Base-by-base conservation (phyloP, 768 basidiomycete genomes). In the Trametes punicea region DNA sequence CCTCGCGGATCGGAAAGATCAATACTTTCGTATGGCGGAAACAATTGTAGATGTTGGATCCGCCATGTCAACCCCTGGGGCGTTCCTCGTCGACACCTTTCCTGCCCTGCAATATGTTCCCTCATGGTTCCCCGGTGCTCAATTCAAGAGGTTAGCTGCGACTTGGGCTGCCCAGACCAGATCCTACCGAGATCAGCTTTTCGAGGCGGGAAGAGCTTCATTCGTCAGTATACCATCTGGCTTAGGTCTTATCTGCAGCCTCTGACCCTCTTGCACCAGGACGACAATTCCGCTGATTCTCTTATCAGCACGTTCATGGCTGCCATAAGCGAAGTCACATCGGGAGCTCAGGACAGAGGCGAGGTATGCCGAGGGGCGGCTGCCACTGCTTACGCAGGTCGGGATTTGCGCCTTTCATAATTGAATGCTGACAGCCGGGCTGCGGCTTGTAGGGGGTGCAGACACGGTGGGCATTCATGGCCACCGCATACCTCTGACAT, bases 101-200 rank as follows among this genome's bases (percentile, higher is more conserved):
- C 73, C 73, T 39, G 57, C 51, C 20, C 27, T 90, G 60, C 77
- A 75, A 62, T 66, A 81, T 60, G 62, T 89, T 25, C 89, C 89
- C 0, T 63, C 65, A 36, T 89, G 85, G 84, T 70, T 81, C 45
- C 89, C 89, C 21, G 87, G 87, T 5, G 77, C 81, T 4, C 77
- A 77, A 3, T 92, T 90, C 72, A 80, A 82, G 66, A 70, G 71
- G n/a, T 83, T 83, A 54, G 85, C 87, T 1, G 70, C 55, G 9
- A 64, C 57, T 9, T 89, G 88, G 88, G 86, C 80, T 66, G 75
- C 74, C 27, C 79, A 77, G 69, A 80, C 87, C 68, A 76, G 81
- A 47, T 81, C 84, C 56, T 85, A 82, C 50, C 81, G 83, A 20
- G 81, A 89, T 30, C 71, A 71, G 54, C 86, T 88, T 6, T 89